Base-by-base conservation (phyloP, 768 basidiomycete genomes). In the Rhizopogon vinicolor region DNA sequence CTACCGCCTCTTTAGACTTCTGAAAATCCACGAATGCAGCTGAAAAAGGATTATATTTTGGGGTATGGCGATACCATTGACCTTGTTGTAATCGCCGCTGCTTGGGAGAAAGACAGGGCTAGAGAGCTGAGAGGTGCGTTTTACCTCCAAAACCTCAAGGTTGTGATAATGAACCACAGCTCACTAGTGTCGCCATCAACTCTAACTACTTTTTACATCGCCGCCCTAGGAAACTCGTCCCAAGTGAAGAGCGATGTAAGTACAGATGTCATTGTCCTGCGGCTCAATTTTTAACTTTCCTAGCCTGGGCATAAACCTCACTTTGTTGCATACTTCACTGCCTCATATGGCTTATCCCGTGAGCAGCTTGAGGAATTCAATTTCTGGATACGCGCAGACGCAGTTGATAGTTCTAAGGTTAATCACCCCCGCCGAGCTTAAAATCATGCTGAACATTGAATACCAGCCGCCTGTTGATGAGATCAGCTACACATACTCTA, bases 31-130 rank as follows among this genome's bases (percentile, higher is more conserved):
- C 14, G 16, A 33, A 39, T 41, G 45, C 46, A 81, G 79, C 63
- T 92, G 48, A 92, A 93, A 74, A 84, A 79, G 64, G 94, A 98
- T 66, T 96, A 96, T 58, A 91, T 98, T 40, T 84, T 85, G 1
- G 87, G 87, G 4, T 78, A 87, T 44, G 91, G 92, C 0, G 94
- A 98, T 67, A 79, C 82, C 5, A 61, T 94, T 14, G 91, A 94
- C 66, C 77, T 96, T 54, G 84, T 84, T 3, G 65, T 96, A 35
- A 71, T 96, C 18, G 94, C 83, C 1, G 91, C 85, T 18, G 73
- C 79, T 0, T 94, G 91, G 90, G 88, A 91, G 53, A 86, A 85
- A 63, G 79, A 86, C 37, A 78, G 94, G 8, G 94, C 79, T 3
- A 72, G 91, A 52, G 86, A 87, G 51, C 74, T 97, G 6, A 72